Evolutionary conservation across 495 filamentous ascomycete genomes (phyloP).

Genomic region (Ramalina intermedia): DNA sequence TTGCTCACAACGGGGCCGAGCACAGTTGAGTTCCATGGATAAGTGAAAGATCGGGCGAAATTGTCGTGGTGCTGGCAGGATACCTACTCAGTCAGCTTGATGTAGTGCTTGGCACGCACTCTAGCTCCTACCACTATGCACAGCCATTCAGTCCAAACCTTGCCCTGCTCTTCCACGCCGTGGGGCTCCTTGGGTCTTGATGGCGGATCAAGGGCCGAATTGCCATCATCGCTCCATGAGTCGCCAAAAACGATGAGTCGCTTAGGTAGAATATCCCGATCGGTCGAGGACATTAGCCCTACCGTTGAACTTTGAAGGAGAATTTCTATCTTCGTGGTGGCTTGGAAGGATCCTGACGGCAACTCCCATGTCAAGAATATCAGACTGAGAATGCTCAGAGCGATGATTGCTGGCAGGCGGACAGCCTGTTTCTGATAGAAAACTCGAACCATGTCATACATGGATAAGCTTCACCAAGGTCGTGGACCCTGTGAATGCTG

Average conservation of each 20-base stretch:
- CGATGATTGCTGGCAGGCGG: background rate
- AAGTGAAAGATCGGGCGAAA: slow-evolving; percentile 25
- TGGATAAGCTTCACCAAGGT: no score
- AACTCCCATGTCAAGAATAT: slow-evolving; percentile 1
- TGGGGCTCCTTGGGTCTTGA: slow-evolving; percentile 3
- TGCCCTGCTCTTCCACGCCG: slow-evolving; percentile 20
- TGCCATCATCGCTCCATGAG: slow-evolving; percentile 35
- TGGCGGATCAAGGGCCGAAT: slow-evolving; percentile 11
- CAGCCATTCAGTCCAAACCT: slow-evolving; percentile 32
- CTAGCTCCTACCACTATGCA: slow-evolving; percentile 24
- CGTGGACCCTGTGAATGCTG: no score
- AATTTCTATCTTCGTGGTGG: background rate
- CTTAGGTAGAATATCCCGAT: slow-evolving; percentile 8
- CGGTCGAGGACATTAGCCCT: background rate
- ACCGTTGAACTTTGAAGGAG: background rate
- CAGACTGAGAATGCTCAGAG: slow-evolving; percentile 2
- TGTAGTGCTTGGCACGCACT: background rate
- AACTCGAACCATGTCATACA: no score
- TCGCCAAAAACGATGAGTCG: slow-evolving; percentile 35
- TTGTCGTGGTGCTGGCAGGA: slow-evolving; percentile 31
- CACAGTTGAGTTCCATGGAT: slow-evolving; percentile 13
- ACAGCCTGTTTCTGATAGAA: no score
- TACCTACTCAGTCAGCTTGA: slow-evolving; percentile 15
- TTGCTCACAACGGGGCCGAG: slow-evolving; percentile 27
- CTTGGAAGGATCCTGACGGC: background rate